Percentiles rank a stretch among this genome's conserved stretches.
Conservation (phyloP, 305 asterid species). For the Fraxinus nigra region DNA sequence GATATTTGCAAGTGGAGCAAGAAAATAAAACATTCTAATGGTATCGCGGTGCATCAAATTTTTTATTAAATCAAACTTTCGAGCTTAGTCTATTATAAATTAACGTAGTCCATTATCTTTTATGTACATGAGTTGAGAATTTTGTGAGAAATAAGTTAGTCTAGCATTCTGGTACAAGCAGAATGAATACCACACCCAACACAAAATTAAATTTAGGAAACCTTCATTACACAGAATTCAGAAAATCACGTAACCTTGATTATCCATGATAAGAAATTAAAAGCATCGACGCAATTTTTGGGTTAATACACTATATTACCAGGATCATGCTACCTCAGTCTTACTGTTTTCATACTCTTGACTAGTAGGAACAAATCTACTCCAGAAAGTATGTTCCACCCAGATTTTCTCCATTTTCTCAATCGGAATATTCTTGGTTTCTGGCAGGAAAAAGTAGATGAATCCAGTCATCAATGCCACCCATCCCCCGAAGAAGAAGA, state of each 20-base stretch:
- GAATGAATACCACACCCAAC: neutral
- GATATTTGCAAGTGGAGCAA: no score
- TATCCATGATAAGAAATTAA: neutral
- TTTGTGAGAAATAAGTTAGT: neutral
- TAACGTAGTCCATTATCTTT: neutral
- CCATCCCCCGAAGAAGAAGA: constrained; percentile 28
- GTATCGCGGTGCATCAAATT: no score
- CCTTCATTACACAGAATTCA: neutral
- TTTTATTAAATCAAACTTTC: no score
- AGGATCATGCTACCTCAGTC: neutral
- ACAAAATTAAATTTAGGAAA: neutral
- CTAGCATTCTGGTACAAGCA: neutral
- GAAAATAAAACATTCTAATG: no score
- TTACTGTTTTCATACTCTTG: neutral
- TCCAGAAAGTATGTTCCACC: constrained; percentile 24
- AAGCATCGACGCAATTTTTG: neutral
- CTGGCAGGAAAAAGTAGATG: constrained; percentile 15
- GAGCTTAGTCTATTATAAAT: neutral
- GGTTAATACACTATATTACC: neutral
- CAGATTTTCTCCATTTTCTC: constrained; percentile 28
- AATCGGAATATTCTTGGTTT: constrained; percentile 25
- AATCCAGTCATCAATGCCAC: constrained; percentile 22
- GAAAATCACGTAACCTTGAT: neutral
- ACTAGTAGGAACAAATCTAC: constrained; percentile 15
- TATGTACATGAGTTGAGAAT: neutral